Evolutionary conservation across 1,284 basidiomycete species (phyloP).

Genomic region (Microbotryum violaceum): DNA sequence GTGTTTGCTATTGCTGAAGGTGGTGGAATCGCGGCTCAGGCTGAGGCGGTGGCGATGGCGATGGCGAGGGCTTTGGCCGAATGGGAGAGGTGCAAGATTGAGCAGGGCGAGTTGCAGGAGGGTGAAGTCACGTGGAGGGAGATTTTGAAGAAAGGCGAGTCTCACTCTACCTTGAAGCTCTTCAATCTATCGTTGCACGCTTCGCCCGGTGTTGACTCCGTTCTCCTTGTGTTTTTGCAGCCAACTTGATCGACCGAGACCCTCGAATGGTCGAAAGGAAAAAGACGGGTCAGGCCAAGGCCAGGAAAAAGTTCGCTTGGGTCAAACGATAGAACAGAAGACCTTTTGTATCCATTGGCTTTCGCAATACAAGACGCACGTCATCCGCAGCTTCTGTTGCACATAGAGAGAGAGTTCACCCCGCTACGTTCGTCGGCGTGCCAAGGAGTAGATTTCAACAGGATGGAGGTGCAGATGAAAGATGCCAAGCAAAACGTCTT

Average conservation of each 20-base stretch:
- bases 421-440: too few species aligned
- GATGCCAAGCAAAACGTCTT: too few species aligned
- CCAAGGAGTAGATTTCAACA: too few species aligned
- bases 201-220: conserved; percentile 3
- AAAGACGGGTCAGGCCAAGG: conserved; percentile 86
- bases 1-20: conserved; percentile 80
- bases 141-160: conserved; percentile 64
- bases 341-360: too few species aligned
- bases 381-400: too few species aligned
- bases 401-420: too few species aligned
- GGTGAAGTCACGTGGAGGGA: conserved; percentile 59
- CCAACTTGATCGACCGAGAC: conserved; percentile 80
- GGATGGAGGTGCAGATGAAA: too few species aligned
- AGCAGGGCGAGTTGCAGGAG: conserved; percentile 43
- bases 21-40: conserved; percentile 83
- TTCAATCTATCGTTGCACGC: background rate
- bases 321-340: conserved; percentile 68
- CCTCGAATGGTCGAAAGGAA: conserved; percentile 97
- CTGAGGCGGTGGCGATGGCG: conserved; percentile 77
- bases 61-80: conserved; percentile 65
- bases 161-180: background rate
- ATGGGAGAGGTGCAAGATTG: conserved; percentile 33
- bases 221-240: conserved; percentile 44
- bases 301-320: conserved; percentile 87
- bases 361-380: too few species aligned